A percentile compares a stretch with the other conserved stretches of the same genome.
phyloP scores from a whole-genome alignment of 2,329 filamentous ascomycete species.

The Arthrobotrys entomopaga region DNA sequence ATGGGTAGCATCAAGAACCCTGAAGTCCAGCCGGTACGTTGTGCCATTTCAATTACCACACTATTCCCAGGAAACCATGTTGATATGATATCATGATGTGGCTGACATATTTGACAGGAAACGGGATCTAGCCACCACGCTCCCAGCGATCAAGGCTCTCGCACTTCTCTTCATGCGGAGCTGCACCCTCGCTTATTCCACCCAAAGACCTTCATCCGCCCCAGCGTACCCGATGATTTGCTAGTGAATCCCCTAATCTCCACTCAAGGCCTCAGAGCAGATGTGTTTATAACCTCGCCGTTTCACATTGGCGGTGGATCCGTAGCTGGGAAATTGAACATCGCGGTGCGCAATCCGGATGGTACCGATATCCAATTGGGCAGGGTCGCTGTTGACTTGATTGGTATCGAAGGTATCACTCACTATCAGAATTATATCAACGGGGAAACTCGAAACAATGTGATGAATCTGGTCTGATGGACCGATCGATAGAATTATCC shows the following conservation, averaged over 20 bases:
- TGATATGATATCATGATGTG: no score
- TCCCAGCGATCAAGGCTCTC: slow-evolving; percentile 43
- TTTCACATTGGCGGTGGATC: slow-evolving; percentile 56
- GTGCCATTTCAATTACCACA: not conserved
- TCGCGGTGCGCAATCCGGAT: slow-evolving; percentile 54
- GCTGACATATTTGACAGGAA: slow-evolving; percentile 10
- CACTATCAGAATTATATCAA: no score
- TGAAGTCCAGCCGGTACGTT: slow-evolving; percentile 9
- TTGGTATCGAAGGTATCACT: slow-evolving; percentile 58
- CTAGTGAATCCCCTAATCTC: slow-evolving; percentile 30
- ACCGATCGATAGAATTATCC: slow-evolving; percentile 55
- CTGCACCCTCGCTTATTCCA: slow-evolving; percentile 17
- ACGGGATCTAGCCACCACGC: slow-evolving; percentile 45
- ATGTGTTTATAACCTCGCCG: slow-evolving; percentile 47
- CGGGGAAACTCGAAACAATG: not conserved
- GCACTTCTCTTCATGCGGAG: slow-evolving; percentile 31
- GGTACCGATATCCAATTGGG: slow-evolving; percentile 56
- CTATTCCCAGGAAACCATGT: not conserved
- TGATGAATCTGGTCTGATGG: slow-evolving; percentile 8
- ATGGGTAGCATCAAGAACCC: slow-evolving; percentile 12
- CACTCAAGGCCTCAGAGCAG: slow-evolving; percentile 25
- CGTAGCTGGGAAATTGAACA: slow-evolving; percentile 58
- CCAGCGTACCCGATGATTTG: slow-evolving; percentile 34
- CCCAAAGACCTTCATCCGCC: slow-evolving; percentile 47
- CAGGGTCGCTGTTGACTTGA: slow-evolving; percentile 57